A percentile compares a stretch with the other conserved stretches of the same genome.
phyloP scores from a whole-genome alignment of 2,329 filamentous ascomycete genomes.

The Ciborinia camelliae region DNA sequence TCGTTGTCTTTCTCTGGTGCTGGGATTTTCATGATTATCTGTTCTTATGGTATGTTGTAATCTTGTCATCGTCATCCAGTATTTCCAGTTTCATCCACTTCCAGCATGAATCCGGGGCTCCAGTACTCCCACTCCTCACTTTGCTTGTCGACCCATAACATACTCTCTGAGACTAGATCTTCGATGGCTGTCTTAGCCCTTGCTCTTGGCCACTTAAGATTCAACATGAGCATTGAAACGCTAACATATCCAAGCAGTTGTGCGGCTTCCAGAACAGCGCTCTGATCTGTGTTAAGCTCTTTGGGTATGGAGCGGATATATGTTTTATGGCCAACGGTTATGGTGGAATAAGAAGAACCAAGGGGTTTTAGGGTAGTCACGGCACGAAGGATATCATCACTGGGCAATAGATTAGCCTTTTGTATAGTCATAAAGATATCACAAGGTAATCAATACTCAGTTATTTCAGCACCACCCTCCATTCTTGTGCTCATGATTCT shows the following conservation, averaged over 20 bases:
- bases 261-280: slow-evolving; percentile 84
- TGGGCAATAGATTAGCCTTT: slow-evolving; percentile 35
- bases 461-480: slow-evolving; percentile 72
- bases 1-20: neutral
- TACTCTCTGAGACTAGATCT: slow-evolving; percentile 80
- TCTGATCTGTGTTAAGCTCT: slow-evolving; percentile 92
- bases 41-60: neutral
- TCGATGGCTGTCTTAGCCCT: slow-evolving; percentile 87
- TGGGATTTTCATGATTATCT: neutral
- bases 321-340: slow-evolving; percentile 76
- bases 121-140: slow-evolving; percentile 88
- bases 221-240: slow-evolving; percentile 81
- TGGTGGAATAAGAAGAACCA: slow-evolving; percentile 80
- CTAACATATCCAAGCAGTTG: slow-evolving; percentile 89
- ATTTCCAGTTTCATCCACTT: slow-evolving; percentile 28
- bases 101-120: slow-evolving; percentile 70
- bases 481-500: slow-evolving; percentile 68
- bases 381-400: slow-evolving; percentile 85
- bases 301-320: slow-evolving; percentile 93
- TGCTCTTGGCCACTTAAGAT: slow-evolving; percentile 80
- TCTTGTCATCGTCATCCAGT: slow-evolving; percentile 15
- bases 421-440: neutral
- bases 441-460: slow-evolving; percentile 56
- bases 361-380: slow-evolving; percentile 84
- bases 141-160: slow-evolving; percentile 93